Evolutionary conservation across 345 rosid species (phyloP).

Genomic region (Syzygium oleosum): DNA sequence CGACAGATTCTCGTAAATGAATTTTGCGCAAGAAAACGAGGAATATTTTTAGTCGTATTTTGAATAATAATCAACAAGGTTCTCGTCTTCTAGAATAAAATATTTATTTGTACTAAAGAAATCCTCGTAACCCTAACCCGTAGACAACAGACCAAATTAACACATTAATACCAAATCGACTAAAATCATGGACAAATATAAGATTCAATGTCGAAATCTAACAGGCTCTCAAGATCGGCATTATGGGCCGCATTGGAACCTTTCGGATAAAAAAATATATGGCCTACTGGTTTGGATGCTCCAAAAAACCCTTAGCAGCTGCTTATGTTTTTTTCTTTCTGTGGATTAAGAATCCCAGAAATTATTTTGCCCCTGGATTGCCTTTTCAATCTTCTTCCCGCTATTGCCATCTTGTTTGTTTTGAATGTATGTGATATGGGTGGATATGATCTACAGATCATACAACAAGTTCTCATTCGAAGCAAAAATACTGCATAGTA

Average conservation of each 20-base stretch:
- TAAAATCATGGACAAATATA: not conserved
- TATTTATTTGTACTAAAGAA: too few relatives aligned
- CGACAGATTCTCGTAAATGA: fast-evolving
- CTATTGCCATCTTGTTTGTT: not conserved
- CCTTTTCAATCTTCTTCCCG: not conserved
- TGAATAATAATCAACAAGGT: fast-evolving
- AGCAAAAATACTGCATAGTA: not conserved
- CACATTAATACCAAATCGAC: not conserved
- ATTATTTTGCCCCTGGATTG: not conserved
- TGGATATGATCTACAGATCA: not conserved
- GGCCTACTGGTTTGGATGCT: too few relatives aligned
- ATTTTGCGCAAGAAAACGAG: too few relatives aligned
- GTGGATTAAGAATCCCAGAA: not conserved
- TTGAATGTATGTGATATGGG: not conserved
- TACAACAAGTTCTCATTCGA: not conserved
- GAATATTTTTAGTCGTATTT: too few relatives aligned
- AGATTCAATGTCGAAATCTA: not conserved
- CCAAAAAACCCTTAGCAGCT: too few relatives aligned
- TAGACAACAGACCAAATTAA: not conserved
- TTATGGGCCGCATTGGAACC: not conserved
- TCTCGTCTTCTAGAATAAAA: too few relatives aligned
- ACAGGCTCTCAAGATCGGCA: not conserved
- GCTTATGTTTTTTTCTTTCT: not conserved
- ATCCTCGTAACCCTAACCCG: not conserved
- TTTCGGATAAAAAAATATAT: too few relatives aligned